Base-by-base conservation (phyloP, 305 asterid genomes). In the Fraxinus platypoda region DNA sequence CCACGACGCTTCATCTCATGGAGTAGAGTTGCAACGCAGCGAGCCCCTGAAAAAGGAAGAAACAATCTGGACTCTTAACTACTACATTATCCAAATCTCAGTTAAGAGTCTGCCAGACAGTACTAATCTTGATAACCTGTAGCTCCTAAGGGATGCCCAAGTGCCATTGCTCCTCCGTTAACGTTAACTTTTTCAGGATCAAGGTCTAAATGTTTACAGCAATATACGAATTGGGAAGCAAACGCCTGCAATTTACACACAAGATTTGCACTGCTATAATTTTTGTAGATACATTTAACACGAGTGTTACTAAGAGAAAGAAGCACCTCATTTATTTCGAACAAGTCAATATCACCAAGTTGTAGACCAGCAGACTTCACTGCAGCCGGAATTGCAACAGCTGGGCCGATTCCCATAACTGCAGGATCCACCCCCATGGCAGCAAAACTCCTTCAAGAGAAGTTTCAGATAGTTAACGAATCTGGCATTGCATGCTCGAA, bases 391-490 rank as follows among this genome's bases (percentile, higher is more conserved):
- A 95, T 95, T 75, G 99, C 97, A 76, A 92, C 92, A 26, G 98
- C 97, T 7, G 98, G 99, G 37, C 99, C 99, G 8, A 95, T 87
- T 52, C 99, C 99, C 97, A 93, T 95, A 34, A 95, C 94, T 25
- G 95, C 94, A 64, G 99, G 99, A 76, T 94, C 99, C 87, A 95
- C 99, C 23, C 99, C 99, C 72, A 91, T 92, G 71, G 92, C 98
- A 78, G 97, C 92, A 82, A 95, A 95, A 84, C 98, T 91, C 95
- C 97, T 95, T 81, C 76, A 86, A 13, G 72, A 70, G 73, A 38
- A 73, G 52, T 72, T 80, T n/a, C 49, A 79, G 12, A 52, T 77
- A 1, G 38, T 21, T 74, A 6, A 1, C 23, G 19, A 3, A 37
- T 12, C 8, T 31, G 25, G 2, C 76, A 49, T 17, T 49, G n/a